These are phyloP conservation scores for Zygosaccharomyces kombuchaensis DNA, from an alignment of 805 yeast genomes.

Conservation along the genomic window DNA sequence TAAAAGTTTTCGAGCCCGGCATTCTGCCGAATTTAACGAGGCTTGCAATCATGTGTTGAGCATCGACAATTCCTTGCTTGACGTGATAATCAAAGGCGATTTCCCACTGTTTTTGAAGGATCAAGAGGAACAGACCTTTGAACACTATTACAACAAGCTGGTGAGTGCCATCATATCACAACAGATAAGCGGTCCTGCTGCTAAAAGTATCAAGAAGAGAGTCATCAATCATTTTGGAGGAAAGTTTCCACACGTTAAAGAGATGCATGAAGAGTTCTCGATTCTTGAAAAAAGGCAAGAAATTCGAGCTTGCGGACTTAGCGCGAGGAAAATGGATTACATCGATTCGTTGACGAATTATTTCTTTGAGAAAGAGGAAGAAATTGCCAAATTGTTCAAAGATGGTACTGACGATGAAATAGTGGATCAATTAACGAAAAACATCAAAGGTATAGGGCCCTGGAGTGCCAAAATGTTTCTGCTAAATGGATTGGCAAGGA, in stretches of 20 bases:
- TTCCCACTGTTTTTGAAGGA: conserved; percentile 30
- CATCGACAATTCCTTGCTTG: conserved; percentile 38
- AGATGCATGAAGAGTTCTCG: conserved; percentile 36
- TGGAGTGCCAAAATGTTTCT: conserved; percentile 93
- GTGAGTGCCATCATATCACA: conserved; percentile 57
- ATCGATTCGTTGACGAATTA: conserved; percentile 50
- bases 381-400: conserved; percentile 38
- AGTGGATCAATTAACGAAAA: conserved; percentile 42
- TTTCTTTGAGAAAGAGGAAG: conserved; percentile 40
- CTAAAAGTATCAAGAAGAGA: conserved; percentile 53
- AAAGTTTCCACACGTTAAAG: conserved; percentile 50
- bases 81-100: conserved; percentile 22
- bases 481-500: conserved; percentile 58
- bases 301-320: conserved; percentile 63
- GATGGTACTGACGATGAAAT: conserved; percentile 43
- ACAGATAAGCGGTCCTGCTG: conserved; percentile 80
- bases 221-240: conserved; percentile 39
- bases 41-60: conserved; percentile 36
- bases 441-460: conserved; percentile 66
- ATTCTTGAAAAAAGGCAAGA: conserved; percentile 37
- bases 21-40: conserved; percentile 33
- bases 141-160: conserved; percentile 41
- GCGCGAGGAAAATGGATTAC: conserved; percentile 63
- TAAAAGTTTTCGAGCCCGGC: conserved; percentile 22
- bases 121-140: conserved; percentile 16